phyloP scores from a whole-genome alignment of 805 yeast genomes.

The Nakazawaea peltata region DNA sequence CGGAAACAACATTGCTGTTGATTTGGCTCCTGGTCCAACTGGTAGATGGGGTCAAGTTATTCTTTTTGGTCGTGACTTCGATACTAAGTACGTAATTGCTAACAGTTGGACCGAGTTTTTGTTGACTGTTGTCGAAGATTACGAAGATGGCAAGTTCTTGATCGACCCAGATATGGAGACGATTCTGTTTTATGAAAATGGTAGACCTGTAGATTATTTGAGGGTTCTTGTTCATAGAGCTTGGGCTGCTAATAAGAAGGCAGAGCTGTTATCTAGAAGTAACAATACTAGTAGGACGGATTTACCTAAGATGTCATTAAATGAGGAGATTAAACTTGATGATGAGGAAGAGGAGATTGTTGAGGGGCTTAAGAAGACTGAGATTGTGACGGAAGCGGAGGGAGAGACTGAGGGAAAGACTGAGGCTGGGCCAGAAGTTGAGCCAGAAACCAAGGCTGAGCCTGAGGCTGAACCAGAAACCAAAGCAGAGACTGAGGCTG shows the following conservation, averaged over 20 bases:
- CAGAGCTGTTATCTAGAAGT: slow-evolving; percentile 3
- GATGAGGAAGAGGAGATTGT: slow-evolving; percentile 28
- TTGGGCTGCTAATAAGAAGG: slow-evolving; percentile 19
- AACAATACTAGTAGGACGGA: slow-evolving; percentile 14
- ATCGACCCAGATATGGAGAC: slow-evolving; percentile 61
- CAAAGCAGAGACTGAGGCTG: slow-evolving; percentile 11
- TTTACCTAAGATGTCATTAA: slow-evolving; percentile 20
- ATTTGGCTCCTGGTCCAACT: slow-evolving; percentile 69
- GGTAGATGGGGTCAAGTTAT: slow-evolving; percentile 91
- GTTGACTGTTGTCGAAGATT: slow-evolving; percentile 74
- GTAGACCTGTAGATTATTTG: slow-evolving; percentile 46
- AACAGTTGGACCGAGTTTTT: slow-evolving; percentile 86
- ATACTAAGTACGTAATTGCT: slow-evolving; percentile 80
- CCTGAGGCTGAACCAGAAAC: slow-evolving; percentile 4
- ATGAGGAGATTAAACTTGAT: slow-evolving; percentile 2
- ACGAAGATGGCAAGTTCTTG: slow-evolving; percentile 76
- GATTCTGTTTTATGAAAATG: slow-evolving; percentile 26
- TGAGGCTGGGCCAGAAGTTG: slow-evolving; percentile 10
- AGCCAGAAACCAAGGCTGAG: slow-evolving; percentile 4
- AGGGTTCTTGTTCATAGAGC: slow-evolving; percentile 71
- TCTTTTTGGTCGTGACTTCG: slow-evolving; percentile 89
- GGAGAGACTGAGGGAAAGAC: too few relatives aligned
- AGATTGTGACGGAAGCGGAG: too few relatives aligned
- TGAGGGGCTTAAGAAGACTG: too few relatives aligned
- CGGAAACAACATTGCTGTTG: slow-evolving; percentile 90